Evolutionary conservation across 495 filamentous ascomycete species (phyloP).

Genomic region (Lentithecium fluviatile): DNA sequence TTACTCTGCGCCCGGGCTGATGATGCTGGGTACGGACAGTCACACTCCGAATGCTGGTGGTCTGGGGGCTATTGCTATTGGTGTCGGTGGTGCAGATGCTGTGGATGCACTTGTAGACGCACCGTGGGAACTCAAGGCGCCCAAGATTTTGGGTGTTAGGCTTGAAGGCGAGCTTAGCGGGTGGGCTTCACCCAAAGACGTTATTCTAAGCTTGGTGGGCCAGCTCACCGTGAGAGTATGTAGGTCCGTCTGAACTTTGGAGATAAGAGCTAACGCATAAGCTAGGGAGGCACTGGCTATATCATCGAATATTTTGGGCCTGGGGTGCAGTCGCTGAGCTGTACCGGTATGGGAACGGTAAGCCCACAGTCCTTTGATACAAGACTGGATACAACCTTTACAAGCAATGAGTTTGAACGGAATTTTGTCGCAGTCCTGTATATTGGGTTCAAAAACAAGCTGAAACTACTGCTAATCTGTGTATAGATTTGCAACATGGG

Average conservation of each 20-base stretch:
- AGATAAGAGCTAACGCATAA: conserved; percentile 5
- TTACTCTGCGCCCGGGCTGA: conserved; percentile 92
- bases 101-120: conserved; percentile 95
- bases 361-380: too few species aligned
- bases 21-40: conserved; percentile 99
- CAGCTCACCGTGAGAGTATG: conserved; percentile 75
- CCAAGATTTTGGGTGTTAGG: conserved; percentile 81
- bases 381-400: too few species aligned
- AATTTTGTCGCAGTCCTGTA: too few species aligned
- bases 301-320: conserved; percentile 92
- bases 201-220: conserved; percentile 87
- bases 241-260: neutral
- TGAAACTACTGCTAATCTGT: too few species aligned
- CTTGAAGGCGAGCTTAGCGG: conserved; percentile 79
- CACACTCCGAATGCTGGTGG: conserved; percentile 97
- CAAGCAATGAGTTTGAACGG: too few species aligned
- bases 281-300: conserved; percentile 80
- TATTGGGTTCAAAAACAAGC: too few species aligned
- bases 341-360: conserved; percentile 91
- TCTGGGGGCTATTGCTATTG: conserved; percentile 90
- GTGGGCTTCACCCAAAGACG: conserved; percentile 93
- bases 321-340: conserved; percentile 83
- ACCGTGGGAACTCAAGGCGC: conserved; percentile 96
- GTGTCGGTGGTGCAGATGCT: conserved; percentile 95
- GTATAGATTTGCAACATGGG: conserved; percentile 90